Evolutionary conservation across 164 flowering plant genomes (phyloP), one percentile per base, ranked within the genome.

Genomic region (Liriodendron chinense): DNA sequence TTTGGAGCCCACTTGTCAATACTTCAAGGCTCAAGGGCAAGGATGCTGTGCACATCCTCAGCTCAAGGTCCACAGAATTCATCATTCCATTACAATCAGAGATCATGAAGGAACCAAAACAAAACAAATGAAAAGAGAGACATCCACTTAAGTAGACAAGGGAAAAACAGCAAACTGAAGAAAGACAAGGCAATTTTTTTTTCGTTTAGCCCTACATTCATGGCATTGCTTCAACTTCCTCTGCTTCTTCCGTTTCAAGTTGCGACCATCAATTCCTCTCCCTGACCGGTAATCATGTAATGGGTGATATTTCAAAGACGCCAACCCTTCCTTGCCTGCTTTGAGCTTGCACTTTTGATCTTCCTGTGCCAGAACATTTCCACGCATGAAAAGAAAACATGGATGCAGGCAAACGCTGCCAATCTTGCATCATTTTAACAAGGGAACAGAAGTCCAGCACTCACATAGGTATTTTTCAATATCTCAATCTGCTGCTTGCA

Each of bases 291-390:
- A 75, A 76, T 85, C 86, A 63, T 77, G 83, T 61, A 92, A 59
- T 18, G 98, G 98, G 66, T 94, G 94, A 84, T 93, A 94, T 63
- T 83, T 84, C 83, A 94, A 64, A 10, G 85, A 83, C 25, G 22
- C 78, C 79, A 94, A 78, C 83, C 82, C 76, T 74, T 88, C 83
- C 75, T 86, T 85, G 63, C 89, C 85, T 47, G 28, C 80, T 24
- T 86, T 86, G 34, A 28, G 3, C 34, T 28, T 28, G 3, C 34
- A 28, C 34, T 28, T 28, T 28, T 28, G 3, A 28, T 28, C 34
- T 28, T 28, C 34, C 34, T 28, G 1, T 28, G 3, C 34, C 1
- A 28, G 34, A 28, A 28, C 34, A 28, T 28, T 28, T 2, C 34
- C 34, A 28, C 34, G 3, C 34, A 28, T 28, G 34, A 28, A 28